Percentiles rank a stretch among this genome's conserved stretches.
phyloP scores from a whole-genome alignment of 2,329 filamentous ascomycete species.

The Diaporthe helianthi region DNA sequence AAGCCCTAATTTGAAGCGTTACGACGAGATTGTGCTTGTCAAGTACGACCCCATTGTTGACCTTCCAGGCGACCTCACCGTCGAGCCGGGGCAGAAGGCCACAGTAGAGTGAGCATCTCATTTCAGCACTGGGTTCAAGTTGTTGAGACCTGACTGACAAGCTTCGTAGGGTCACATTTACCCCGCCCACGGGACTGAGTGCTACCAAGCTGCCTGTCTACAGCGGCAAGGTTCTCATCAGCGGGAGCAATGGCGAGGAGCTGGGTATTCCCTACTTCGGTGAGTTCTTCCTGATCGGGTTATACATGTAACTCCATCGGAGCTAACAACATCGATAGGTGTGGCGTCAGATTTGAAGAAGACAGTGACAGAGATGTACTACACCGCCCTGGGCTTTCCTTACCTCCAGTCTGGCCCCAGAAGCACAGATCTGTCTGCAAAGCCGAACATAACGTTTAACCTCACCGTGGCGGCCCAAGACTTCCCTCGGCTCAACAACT shows the following conservation, averaged over 20 bases:
- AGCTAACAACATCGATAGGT: background rate
- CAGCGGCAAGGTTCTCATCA: constrained; percentile 45
- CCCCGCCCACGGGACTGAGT: constrained; percentile 21
- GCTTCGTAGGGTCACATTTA: background rate
- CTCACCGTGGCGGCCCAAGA: constrained; percentile 37
- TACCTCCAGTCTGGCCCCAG: constrained; percentile 26
- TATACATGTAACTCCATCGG: background rate
- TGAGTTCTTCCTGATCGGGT: constrained; percentile 15
- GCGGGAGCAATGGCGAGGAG: constrained; percentile 42
- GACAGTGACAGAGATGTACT: background rate
- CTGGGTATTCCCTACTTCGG: constrained; percentile 45
- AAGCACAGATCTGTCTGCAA: constrained; percentile 16
- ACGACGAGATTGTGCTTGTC: constrained; percentile 21
- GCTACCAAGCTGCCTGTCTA: constrained; percentile 45
- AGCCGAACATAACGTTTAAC: constrained; percentile 41
- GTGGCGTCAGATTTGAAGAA: constrained; percentile 18
- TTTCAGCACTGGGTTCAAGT: constrained; percentile 19
- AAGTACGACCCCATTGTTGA: constrained; percentile 19
- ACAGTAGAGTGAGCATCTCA: constrained; percentile 36
- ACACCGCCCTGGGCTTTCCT: constrained; percentile 24
- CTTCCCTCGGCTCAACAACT: constrained; percentile 38
- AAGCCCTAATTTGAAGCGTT: background rate
- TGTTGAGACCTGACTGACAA: background rate
- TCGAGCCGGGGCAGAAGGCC: constrained; percentile 25
- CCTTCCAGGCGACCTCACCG: constrained; percentile 4